Evolutionary conservation across 257 asterid species (phyloP).

Genomic region (Capsicum baccatum): DNA sequence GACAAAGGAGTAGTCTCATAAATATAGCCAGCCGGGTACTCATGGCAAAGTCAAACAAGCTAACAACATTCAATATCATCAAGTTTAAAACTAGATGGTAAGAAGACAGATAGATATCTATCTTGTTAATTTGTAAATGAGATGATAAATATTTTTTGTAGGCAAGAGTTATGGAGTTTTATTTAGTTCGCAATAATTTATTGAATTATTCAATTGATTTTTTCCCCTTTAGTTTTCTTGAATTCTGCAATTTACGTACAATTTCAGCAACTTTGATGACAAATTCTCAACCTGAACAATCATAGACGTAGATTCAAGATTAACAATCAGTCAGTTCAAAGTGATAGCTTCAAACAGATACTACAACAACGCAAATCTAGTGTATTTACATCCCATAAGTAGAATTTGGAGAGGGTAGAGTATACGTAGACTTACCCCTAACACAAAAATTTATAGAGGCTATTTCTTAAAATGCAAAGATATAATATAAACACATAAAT

Average conservation of each 20-base stretch:
- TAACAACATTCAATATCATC: slow-evolving; percentile 13
- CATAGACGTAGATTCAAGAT: not conserved
- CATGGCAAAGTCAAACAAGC: slow-evolving; percentile 9
- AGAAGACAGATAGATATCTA: not conserved
- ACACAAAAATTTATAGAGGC: no score
- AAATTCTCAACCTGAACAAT: slow-evolving; percentile 1
- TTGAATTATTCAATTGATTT: slow-evolving; percentile 16
- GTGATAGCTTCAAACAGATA: not conserved
- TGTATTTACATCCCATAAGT: no score
- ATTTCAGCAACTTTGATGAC: not conserved
- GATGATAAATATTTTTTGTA: slow-evolving; percentile 3
- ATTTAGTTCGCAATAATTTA: slow-evolving; percentile 13
- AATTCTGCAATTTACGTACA: not conserved
- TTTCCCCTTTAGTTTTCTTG: not conserved
- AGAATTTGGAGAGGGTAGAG: no score
- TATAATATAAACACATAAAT: not conserved
- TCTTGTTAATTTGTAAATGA: slow-evolving; percentile 14
- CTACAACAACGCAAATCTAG: not conserved
- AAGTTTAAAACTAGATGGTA: not conserved
- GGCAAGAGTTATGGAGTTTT: slow-evolving; percentile 15
- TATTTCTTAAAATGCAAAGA: no score
- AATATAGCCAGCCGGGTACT: slow-evolving; percentile 34
- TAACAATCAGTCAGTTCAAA: not conserved
- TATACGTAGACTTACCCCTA: no score
- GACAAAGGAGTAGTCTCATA: slow-evolving; percentile 34